Conservation (phyloP, 495 filamentous ascomycete species). For the Lasiosphaeria miniovina region DNA sequence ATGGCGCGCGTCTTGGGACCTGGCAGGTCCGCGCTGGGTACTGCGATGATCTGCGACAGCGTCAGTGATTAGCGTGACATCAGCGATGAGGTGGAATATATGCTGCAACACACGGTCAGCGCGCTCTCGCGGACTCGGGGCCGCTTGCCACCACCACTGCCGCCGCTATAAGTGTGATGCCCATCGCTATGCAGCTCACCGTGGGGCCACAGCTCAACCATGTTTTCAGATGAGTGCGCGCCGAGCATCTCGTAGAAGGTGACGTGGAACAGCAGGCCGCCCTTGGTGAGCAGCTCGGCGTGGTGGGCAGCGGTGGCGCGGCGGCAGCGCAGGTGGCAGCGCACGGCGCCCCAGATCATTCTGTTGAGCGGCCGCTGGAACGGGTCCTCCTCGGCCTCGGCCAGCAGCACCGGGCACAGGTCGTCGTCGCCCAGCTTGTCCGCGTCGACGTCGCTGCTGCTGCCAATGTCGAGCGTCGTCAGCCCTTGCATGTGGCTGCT, state of each 20-base stretch:
- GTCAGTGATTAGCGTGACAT: not conserved
- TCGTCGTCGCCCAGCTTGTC: slow-evolving; percentile 1
- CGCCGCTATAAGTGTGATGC: not conserved
- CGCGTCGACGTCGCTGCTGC: not conserved
- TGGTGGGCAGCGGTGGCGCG: slow-evolving; percentile 4
- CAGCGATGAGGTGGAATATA: not conserved
- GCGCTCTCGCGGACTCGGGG: not conserved
- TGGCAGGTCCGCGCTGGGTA: not conserved
- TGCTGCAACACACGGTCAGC: not conserved
- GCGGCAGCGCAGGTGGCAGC: slow-evolving; percentile 4
- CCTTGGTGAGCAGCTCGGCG: slow-evolving; percentile 8
- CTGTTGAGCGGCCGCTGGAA: slow-evolving; percentile 6
- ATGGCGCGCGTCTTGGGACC: slow-evolving; percentile 1
- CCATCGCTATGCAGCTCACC: slow-evolving; percentile 9
- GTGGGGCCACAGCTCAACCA: slow-evolving; percentile 8
- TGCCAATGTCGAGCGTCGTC: not conserved
- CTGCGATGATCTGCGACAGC: slow-evolving; percentile 1
- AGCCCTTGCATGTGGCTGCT: slow-evolving; percentile 5
- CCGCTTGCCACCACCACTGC: not conserved
- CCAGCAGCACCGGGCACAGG: slow-evolving; percentile 8
- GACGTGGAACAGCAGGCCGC: slow-evolving; percentile 8
- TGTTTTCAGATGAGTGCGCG: not conserved
- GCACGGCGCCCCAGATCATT: slow-evolving; percentile 7
- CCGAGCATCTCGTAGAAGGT: slow-evolving; percentile 10
- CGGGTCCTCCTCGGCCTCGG: slow-evolving; percentile 1